Evolutionary conservation across 2,329 filamentous ascomycete genomes (phyloP).

Genomic region (Fusarium sp.): DNA sequence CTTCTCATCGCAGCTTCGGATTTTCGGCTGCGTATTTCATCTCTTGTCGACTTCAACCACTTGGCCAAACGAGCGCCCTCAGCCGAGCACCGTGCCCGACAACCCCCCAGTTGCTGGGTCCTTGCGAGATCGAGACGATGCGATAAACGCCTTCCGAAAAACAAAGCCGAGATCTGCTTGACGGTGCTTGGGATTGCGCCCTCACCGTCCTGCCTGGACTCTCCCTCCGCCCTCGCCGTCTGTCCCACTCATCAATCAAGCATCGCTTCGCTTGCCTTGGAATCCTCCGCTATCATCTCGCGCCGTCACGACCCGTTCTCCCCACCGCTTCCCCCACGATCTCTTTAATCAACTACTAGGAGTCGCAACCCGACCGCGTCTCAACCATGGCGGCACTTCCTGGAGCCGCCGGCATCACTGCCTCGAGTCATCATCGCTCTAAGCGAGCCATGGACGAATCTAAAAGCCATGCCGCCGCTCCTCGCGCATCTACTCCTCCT

Average conservation of each 20-base stretch:
- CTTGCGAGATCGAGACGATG: conserved; percentile 42
- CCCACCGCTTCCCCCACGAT: conserved; percentile 18
- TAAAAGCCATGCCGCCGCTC: conserved; percentile 46
- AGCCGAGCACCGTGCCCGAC: conserved; percentile 23
- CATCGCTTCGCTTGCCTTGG: conserved; percentile 8
- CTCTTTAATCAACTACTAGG: conserved; percentile 2
- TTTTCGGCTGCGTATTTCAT: conserved; percentile 17
- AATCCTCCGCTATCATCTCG: conserved; percentile 12
- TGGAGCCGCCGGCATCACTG: conserved; percentile 41
- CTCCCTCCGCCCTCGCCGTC: conserved; percentile 11
- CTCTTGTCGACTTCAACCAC: conserved; percentile 15
- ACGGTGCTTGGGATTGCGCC: conserved; percentile 39
- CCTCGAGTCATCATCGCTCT: conserved; percentile 46
- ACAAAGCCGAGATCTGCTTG: conserved; percentile 38
- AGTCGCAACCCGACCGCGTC: conserved; percentile 20
- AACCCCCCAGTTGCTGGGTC: conserved; percentile 27
- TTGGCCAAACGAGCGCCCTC: conserved; percentile 23
- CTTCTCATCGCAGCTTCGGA: conserved; percentile 1
- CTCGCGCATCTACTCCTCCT: conserved; percentile 55
- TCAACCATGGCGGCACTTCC: conserved; percentile 49
- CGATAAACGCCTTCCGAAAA: conserved; percentile 37
- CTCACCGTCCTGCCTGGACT: conserved; percentile 36
- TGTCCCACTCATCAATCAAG: conserved; percentile 10
- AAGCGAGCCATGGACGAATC: conserved; percentile 48
- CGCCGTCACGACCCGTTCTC: conserved; percentile 8